Conservation (phyloP, 352 stramenopile genomes). For the Pythium dissimile region DNA sequence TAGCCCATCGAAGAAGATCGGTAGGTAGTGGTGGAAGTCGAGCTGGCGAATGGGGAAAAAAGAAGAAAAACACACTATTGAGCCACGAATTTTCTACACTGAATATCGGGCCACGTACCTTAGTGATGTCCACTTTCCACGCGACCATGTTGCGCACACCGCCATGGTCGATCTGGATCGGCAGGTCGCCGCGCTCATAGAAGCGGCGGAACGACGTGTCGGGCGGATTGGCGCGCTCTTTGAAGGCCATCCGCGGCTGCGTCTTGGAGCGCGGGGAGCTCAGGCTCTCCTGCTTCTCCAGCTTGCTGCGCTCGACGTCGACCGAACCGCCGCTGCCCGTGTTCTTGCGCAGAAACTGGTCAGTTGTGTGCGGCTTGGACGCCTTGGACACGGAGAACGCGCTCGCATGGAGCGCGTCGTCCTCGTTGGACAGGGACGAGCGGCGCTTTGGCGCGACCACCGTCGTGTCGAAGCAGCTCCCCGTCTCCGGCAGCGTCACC, state of each 20-base stretch:
- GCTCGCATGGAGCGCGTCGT: slow-evolving; percentile 54
- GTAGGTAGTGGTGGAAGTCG: slow-evolving; percentile 98
- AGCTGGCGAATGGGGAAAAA: slow-evolving; percentile 56
- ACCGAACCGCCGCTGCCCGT: slow-evolving; percentile 85
- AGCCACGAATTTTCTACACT: neutral
- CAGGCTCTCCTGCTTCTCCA: slow-evolving; percentile 35
- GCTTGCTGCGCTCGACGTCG: slow-evolving; percentile 60
- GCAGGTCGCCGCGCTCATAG: slow-evolving; percentile 93
- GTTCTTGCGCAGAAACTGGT: slow-evolving; percentile 90
- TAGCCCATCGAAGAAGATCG: slow-evolving; percentile 98
- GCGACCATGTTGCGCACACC: slow-evolving; percentile 95
- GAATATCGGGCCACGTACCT: slow-evolving; percentile 34
- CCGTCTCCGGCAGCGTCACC: slow-evolving; percentile 82
- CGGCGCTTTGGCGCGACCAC: slow-evolving; percentile 58
- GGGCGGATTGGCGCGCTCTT: slow-evolving; percentile 92
- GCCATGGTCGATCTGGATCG: slow-evolving; percentile 96
- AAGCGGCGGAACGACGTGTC: slow-evolving; percentile 86
- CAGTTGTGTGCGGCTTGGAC: slow-evolving; percentile 77
- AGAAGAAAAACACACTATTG: neutral
- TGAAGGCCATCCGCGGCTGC: slow-evolving; percentile 78
- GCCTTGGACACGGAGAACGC: slow-evolving; percentile 92
- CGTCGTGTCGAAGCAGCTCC: slow-evolving; percentile 95
- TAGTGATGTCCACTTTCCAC: slow-evolving; percentile 96
- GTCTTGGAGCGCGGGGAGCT: slow-evolving; percentile 48
- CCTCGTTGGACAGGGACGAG: slow-evolving; percentile 60